These are phyloP conservation scores for Aspergillus versicolor DNA, from an alignment of 2,329 filamentous ascomycete species.

Conservation along the genomic window DNA sequence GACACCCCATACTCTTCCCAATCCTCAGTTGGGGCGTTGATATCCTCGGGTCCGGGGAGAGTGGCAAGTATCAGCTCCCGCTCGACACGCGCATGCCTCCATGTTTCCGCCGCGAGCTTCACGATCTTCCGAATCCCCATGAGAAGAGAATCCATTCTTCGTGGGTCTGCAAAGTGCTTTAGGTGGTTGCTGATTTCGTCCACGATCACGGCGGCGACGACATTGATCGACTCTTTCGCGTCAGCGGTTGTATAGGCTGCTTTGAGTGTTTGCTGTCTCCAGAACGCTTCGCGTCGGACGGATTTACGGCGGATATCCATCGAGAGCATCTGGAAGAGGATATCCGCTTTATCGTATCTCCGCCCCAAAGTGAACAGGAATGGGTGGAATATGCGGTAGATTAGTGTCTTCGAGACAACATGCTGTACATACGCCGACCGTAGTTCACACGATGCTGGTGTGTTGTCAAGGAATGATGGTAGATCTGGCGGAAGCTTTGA, in stretches of 20 bases:
- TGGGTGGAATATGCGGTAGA: constrained; percentile 56
- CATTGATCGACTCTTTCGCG: constrained; percentile 57
- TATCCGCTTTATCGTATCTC: constrained; percentile 57
- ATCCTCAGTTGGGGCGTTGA: constrained; percentile 33
- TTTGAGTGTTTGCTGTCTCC: constrained; percentile 58
- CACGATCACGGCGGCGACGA: constrained; percentile 55
- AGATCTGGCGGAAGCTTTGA: constrained; percentile 53
- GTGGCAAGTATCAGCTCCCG: constrained; percentile 55
- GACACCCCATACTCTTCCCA: constrained; percentile 37
- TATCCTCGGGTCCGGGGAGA: constrained; percentile 45
- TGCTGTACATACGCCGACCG: constrained; percentile 56
- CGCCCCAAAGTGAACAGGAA: constrained; percentile 58
- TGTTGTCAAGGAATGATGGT: constrained; percentile 57
- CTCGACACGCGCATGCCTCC: constrained; percentile 58
- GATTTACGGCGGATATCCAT: constrained; percentile 58
- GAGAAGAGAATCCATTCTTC: constrained; percentile 51
- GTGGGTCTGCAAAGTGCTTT: constrained; percentile 53
- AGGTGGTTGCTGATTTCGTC: constrained; percentile 58
- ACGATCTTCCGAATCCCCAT: constrained; percentile 55
- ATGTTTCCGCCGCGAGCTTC: constrained; percentile 59
- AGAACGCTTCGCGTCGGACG: constrained; percentile 56
- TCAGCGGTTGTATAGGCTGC: constrained; percentile 57
- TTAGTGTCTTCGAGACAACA: constrained; percentile 57
- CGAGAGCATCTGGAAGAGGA: constrained; percentile 55
- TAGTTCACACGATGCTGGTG: constrained; percentile 51